Conservation (phyloP, 768 basidiomycete genomes). For the Pleurotus salmoneostramineus region DNA sequence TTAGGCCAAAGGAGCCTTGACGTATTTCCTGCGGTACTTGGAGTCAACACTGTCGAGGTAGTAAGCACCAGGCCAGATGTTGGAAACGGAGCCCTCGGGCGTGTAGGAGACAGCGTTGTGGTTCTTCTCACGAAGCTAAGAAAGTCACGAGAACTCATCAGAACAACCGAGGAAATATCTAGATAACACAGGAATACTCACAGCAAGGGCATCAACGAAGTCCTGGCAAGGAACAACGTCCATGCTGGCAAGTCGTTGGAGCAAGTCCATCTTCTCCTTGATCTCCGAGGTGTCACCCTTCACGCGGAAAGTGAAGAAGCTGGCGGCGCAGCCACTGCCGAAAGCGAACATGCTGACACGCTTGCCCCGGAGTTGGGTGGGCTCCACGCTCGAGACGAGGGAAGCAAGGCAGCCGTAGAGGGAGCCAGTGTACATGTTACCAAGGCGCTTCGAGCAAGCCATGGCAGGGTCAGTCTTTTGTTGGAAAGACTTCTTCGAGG, state of each 20-base stretch:
- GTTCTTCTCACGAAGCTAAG: slow-evolving; percentile 91
- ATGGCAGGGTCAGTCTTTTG: slow-evolving; percentile 77
- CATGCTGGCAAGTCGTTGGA: slow-evolving; percentile 76
- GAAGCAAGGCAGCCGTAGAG: slow-evolving; percentile 93
- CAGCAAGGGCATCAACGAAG: slow-evolving; percentile 79
- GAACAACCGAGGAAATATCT: background rate
- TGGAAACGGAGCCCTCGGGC: slow-evolving; percentile 82
- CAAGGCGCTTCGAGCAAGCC: slow-evolving; percentile 85
- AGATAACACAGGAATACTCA: slow-evolving; percentile 30
- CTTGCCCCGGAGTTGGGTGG: slow-evolving; percentile 71
- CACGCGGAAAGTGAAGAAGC: slow-evolving; percentile 85
- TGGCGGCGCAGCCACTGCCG: slow-evolving; percentile 92
- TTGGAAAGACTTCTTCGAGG: slow-evolving; percentile 72
- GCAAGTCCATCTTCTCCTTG: slow-evolving; percentile 74
- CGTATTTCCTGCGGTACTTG: slow-evolving; percentile 91
- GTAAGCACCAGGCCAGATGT: slow-evolving; percentile 93
- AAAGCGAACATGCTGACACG: slow-evolving; percentile 95
- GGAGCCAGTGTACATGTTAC: slow-evolving; percentile 98
- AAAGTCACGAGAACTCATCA: slow-evolving; percentile 6
- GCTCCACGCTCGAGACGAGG: slow-evolving; percentile 70
- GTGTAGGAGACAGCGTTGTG: slow-evolving; percentile 86
- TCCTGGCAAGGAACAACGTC: slow-evolving; percentile 90
- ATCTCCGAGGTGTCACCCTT: slow-evolving; percentile 88
- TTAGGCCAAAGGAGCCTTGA: slow-evolving; percentile 39
- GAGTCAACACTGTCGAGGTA: slow-evolving; percentile 89